A percentile compares a stretch with the other conserved stretches of the same genome.
phyloP scores from a whole-genome alignment of 1,139 yeast genomes.

The Zygoascus hellenicus region DNA sequence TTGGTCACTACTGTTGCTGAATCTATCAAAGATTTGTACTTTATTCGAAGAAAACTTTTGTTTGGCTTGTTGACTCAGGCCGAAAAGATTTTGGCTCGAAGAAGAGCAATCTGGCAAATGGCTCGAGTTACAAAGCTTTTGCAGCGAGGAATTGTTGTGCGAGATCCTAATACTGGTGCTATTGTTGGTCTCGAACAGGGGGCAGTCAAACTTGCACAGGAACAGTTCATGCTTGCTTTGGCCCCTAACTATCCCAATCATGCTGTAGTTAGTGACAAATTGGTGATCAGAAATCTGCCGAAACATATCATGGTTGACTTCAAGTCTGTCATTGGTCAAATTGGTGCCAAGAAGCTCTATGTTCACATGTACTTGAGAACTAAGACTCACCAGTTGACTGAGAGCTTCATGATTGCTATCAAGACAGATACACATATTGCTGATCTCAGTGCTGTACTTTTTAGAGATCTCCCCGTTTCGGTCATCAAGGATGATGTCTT shows the following conservation, averaged over 20 bases:
- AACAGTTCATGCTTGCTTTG: constrained; percentile 65
- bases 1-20: constrained; percentile 31
- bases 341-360: constrained; percentile 52
- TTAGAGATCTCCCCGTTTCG: constrained; percentile 69
- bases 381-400: constrained; percentile 61
- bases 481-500: constrained; percentile 34
- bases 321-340: constrained; percentile 56
- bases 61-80: constrained; percentile 53
- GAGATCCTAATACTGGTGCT: constrained; percentile 63
- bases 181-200: constrained; percentile 42
- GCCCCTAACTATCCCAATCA: constrained; percentile 62
- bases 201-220: constrained; percentile 61
- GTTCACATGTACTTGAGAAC: constrained; percentile 72
- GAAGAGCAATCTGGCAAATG: constrained; percentile 55
- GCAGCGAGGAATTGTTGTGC: constrained; percentile 64
- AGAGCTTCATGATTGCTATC: constrained; percentile 70
- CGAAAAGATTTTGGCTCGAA: constrained; percentile 53
- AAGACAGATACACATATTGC: constrained; percentile 55
- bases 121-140: constrained; percentile 65
- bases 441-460: constrained; percentile 74
- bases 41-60: constrained; percentile 53
- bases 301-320: constrained; percentile 78
- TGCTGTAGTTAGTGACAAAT: constrained; percentile 30
- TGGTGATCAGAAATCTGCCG: constrained; percentile 43
- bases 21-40: constrained; percentile 48